Evolutionary conservation across 2,329 filamentous ascomycete species (phyloP), one percentile per base, ranked within the genome.

Genomic region (Septoria linicola): DNA sequence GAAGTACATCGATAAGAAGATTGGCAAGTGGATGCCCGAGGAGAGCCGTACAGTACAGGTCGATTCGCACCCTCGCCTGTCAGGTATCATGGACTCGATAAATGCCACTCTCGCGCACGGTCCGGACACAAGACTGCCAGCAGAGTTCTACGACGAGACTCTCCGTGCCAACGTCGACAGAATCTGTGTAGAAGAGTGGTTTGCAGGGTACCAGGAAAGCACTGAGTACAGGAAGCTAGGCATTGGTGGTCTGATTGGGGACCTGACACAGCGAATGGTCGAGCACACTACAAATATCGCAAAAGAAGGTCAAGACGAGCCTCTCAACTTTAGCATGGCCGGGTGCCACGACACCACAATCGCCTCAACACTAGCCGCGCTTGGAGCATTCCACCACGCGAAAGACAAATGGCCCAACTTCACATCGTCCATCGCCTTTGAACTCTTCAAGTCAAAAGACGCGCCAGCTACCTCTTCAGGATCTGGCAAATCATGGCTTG

Each of bases 331-430:
- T 58, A 85, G 83, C 13, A 74, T 97, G 64, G 88, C 83, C 59
- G 91, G 91, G 25, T 96, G 91, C 65, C 91, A 96, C 70, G 91
- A 97, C 66, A 97, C 93, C 2, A 97, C 93, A 0, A 79, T 99
- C 4, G 93, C 89, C 2, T 88, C 81, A 1, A 76, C 89, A 1
- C 74, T 99, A 21, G 75, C 85, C 13, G 88, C 88, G 59, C 71
- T 97, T 5, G 93, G 92, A 2, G 87, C 87, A 2, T 93, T 89
- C 66, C 76, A 88, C 35, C 49, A 60, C n/a, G 74, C 74, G 16
- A 80, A 80, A 41, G 72, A 77, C 54, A 78, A 79, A 30, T 99
- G 93, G 93, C 93, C 93, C 1, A 91, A 90, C 0, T 99, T 92
- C 66, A 96, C 92, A 0, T 92, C 88, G 61, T 90, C 95, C 63